These are phyloP conservation scores for Chlorophyllum brunneum DNA, from an alignment of 768 basidiomycete genomes.

Conservation along the genomic window DNA sequence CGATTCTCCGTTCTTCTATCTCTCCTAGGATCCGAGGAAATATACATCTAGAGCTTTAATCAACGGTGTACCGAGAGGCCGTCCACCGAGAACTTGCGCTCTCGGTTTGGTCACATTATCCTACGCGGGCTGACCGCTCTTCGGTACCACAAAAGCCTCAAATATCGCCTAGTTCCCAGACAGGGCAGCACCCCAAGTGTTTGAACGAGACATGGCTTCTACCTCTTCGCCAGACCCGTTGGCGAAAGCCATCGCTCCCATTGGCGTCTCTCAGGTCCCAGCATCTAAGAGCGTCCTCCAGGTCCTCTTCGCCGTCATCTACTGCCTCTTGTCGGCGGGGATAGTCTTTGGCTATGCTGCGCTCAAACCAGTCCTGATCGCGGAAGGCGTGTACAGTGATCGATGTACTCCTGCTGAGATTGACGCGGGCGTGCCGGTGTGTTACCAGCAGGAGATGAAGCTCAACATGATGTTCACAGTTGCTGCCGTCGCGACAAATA, in stretches of 20 bases:
- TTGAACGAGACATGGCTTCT: no score
- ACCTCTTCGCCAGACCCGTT: no score
- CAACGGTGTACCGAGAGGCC: no score
- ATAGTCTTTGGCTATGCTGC: constrained; percentile 9
- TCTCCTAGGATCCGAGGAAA: constrained; percentile 1
- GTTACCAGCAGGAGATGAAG: constrained; percentile 3
- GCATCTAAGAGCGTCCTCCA: background rate
- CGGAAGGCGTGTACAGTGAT: constrained; percentile 1
- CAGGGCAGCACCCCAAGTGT: no score
- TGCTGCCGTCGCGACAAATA: constrained; percentile 6
- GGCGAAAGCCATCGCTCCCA: background rate
- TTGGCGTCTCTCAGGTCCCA: background rate
- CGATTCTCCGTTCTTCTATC: background rate
- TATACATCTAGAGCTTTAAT: background rate
- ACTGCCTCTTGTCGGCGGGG: background rate
- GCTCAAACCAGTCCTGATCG: constrained; percentile 3
- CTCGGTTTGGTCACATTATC: constrained; percentile 1
- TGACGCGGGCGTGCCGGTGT: background rate
- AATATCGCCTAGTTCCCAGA: no score
- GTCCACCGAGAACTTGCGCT: no score
- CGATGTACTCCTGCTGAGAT: constrained; percentile 5
- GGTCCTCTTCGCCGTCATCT: background rate
- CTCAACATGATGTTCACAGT: constrained; percentile 7
- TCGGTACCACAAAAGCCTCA: no score
- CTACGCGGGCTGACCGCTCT: background rate